Evolutionary conservation across 495 filamentous ascomycete genomes (phyloP), one percentile per base, ranked within the genome.

Genomic region (Neurospora terricola): DNA sequence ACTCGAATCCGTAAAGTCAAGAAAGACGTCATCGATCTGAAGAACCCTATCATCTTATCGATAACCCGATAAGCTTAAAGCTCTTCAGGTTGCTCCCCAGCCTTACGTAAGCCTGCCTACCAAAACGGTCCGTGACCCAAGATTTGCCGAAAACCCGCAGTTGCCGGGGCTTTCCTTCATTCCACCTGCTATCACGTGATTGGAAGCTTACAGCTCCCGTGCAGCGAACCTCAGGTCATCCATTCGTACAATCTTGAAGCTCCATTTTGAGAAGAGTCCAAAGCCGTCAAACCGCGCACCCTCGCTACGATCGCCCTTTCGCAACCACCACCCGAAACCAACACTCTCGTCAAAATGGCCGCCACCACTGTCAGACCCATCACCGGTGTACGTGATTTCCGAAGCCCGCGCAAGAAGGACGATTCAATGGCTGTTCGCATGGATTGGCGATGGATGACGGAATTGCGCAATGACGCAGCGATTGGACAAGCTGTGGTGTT

Each of bases 291-390:
- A 82, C 77, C 75, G 70, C 77, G 73, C 76, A 79, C 48, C 38
- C 30, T 10, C 48, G 38, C 70, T 68, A 69, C 27, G 73, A 72
- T 38, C 70, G 71, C 45, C 54, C 75, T 76, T 73, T 73, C 75
- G 70, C 71, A 77, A 75, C 75, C 73, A 72, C 72, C 71, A n/a
- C 21, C 70, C 39, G 38, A 37, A 42, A 23, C 69, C 4, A 59
- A 62, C 70, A 69, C 70, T 76, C 68, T 18, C 69, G 68, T 79
- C 81, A 76, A 77, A 82, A 85, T 85, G 83, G 82, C 82, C 72
- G 72, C 72, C 36, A 62, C 54, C 27, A 3, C 54, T 34, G 27
- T 85, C 74, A 77, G 75, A 23, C 78, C 77, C 23, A 76, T 79
- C 37, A 79, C 77, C 70, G 77, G 77, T 66, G 76, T 78, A 78